Evolutionary conservation across 1,284 basidiomycete genomes (phyloP).

Genomic region (Meira nashicola): DNA sequence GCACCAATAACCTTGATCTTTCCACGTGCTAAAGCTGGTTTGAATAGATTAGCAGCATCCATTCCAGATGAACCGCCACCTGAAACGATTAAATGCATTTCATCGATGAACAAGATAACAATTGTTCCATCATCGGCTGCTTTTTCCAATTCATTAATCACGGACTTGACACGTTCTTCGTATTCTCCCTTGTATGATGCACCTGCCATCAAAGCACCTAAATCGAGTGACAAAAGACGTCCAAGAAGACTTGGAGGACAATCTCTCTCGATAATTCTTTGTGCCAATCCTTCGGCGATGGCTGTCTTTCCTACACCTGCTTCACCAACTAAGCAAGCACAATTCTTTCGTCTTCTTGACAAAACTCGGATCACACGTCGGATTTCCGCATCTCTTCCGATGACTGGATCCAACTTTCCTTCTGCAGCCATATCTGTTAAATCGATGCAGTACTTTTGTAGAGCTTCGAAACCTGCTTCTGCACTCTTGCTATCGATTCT

Average conservation of each 20-base stretch:
- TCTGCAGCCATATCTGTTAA: constrained; percentile 60
- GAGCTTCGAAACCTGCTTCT: constrained; percentile 50
- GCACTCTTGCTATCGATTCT: constrained; percentile 75
- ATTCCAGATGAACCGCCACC: constrained; percentile 41
- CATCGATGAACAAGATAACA: constrained; percentile 85
- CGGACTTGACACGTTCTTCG: constrained; percentile 91
- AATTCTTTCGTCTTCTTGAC: constrained; percentile 71
- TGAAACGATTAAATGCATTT: constrained; percentile 57
- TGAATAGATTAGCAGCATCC: constrained; percentile 51
- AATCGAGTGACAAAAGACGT: constrained; percentile 67
- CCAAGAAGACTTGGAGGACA: constrained; percentile 72
- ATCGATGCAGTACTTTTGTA: constrained; percentile 54
- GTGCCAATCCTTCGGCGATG: constrained; percentile 91
- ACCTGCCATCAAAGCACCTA: constrained; percentile 93
- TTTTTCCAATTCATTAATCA: constrained; percentile 85
- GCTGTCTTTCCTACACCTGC: constrained; percentile 58
- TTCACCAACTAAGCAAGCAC: constrained; percentile 78
- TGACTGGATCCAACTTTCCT: constrained; percentile 61
- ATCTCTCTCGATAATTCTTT: constrained; percentile 89
- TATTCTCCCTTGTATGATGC: constrained; percentile 96
- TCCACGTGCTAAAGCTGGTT: constrained; percentile 65
- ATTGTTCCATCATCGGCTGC: constrained; percentile 59
- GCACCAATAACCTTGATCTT: constrained; percentile 87
- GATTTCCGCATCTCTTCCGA: constrained; percentile 55
- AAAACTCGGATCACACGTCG: constrained; percentile 51